Base-by-base conservation (phyloP, 257 asterid species). In the Plantago ovata region DNA sequence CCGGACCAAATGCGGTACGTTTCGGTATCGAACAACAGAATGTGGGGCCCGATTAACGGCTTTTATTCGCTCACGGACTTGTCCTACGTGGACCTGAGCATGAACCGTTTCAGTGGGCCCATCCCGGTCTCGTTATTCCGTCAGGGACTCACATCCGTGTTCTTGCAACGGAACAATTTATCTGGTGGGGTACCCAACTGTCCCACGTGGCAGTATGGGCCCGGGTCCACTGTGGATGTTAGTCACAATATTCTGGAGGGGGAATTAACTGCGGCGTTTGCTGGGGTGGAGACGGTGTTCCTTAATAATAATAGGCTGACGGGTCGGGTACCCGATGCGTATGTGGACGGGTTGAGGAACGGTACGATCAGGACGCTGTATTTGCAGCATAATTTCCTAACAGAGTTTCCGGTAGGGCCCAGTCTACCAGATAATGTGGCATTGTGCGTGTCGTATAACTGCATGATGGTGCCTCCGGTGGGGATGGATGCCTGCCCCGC, bases 81-180 rank as follows among this genome's bases (percentile, higher is more conserved):
- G 54, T 75, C 75, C 53, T 87, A 80, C 78, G 66, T 87, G 70
- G 96, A 87, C 75, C 69, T 87, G 73, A 84, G 95, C 83, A 65
- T 71, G 81, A 87, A 87, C 76, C 74, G 48, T 0, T 73, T 84
- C 42, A 67, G 79, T 70, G 96, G 96, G 76, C 62, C 89, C 79
- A 66, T 87, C 39, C 95, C 96, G 0, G 11, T 51, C 22, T 38
- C 78, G 21, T 58, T 82, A 14, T 72, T 84, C 49, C 81, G 82
- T 19, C 70, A 83, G 13, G 33, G 72, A 8, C 67, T 87, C 67
- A 65, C 77, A 58, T 78, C 93, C 55, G 56, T 87, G 47, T 72
- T 78, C 32, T 89, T 87, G 75, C 96, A 87, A 75, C 87, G 96
- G 93, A 87, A 87, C 83, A 82, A 87, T 73, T 75, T 87, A 3